Evolutionary conservation across 2,329 filamentous ascomycete genomes (phyloP), one percentile per base, ranked within the genome.

Genomic region (Colletotrichum simmondsii): DNA sequence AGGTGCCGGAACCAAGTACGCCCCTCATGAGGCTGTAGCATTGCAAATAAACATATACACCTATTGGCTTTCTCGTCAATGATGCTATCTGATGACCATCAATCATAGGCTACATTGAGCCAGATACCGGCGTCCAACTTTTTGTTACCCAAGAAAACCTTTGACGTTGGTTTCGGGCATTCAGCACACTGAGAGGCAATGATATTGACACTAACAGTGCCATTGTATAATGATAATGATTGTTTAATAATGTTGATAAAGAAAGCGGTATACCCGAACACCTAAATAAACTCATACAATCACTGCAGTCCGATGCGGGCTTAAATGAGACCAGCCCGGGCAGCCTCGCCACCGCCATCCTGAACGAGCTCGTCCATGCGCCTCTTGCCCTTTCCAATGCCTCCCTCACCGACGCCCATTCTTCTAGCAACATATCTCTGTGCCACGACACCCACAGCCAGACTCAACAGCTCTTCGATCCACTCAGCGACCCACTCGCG

Each of bases 401-500:
- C 86, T 12, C 94, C 93, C 82, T 97, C 95, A 14, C 96, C 96
- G 11, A 99, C 96, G 14, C 97, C 96, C 97, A 99, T 99, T 69
- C 97, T 88, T 74, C 94, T 91, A 5, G 97, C 96, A 24, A 99
- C 97, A 80, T 99, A 99, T 75, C 95, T 89, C 87, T 99, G 97
- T 2, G 97, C 97, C 4, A 98, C 92, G 8, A 98, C 87, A 22
- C 97, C 96, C 0, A 97, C 90, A 4, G 92, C 90, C 61, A 98
- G 85, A 53, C 87, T 91, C 37, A 99, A 87, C 0, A 92, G 86
- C 84, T 98, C 96, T 84, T 98, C 96, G 59, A 99, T 89, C 97
- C 97, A 99, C 83, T 98, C 97, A 3, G 95, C 93, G 49, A 98
- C 94, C 97, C 97, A 99, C 82, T 99, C 97, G 71, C 97, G 89